Base-by-base conservation (phyloP, 2,329 filamentous ascomycete genomes). In the Rhinocladiella similis region DNA sequence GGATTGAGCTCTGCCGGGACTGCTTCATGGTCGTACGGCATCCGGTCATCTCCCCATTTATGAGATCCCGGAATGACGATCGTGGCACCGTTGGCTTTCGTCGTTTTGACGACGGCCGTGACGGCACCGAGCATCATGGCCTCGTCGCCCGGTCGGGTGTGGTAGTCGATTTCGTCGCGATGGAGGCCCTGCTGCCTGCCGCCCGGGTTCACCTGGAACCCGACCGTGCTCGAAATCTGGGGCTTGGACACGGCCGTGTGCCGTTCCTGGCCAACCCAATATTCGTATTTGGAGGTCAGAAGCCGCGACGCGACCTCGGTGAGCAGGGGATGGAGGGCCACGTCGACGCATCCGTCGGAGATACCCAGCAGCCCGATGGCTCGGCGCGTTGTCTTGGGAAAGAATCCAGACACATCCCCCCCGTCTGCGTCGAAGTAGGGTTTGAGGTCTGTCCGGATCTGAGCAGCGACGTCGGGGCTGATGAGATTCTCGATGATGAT, bases 111-210 rank as follows among this genome's bases (percentile, higher is more conserved):
- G 9, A 49, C 19, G 6, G 74, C 71, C 3, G 68, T 69, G 10
- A 72, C 67, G 39, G 71, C 73, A 13, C 70, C 72, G 9, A 74
- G 64, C 69, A 74, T 69, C 5, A 71, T 66, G 1, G 72, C 69
- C 55, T 70, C 63, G 47, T 70, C 66, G 22, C 65, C 65, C 49
- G 71, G 66, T 10, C 66, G 61, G 1, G 62, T 59, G 20, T 70
- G 65, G 53, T 69, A 68, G 52, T 68, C 66, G 55, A 68, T 71
- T 50, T 69, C 67, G 49, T 69, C 67, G 16, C 67, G 63, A 52
- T 68, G 67, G 19, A 68, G 46, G 4, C 53, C 61, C 50, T 68
- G 67, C 1, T 59, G 57, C 52, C 50, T 59, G 7, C 42, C 57
- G 1, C 66, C 63, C 2, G 66, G 65, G 1, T 63, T 64, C 22